Percentiles rank a stretch among this genome's conserved stretches.
phyloP scores from a whole-genome alignment of 2,329 filamentous ascomycete genomes.

The Fusarium sp. region DNA sequence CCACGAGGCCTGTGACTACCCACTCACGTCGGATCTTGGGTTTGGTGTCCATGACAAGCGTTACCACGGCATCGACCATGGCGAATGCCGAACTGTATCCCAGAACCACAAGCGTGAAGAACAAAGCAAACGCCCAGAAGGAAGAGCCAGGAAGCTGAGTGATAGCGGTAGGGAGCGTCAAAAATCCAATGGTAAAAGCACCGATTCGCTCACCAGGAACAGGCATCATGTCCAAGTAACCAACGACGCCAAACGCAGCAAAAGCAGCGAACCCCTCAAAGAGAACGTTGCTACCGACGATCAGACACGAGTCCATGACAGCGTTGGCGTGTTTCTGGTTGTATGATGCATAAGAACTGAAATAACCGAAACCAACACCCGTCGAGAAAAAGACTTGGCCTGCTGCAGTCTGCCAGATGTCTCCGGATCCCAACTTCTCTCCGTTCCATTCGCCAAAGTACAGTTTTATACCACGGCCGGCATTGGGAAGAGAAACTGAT shows the following conservation, averaged over 20 bases:
- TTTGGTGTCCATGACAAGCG: constrained; percentile 63
- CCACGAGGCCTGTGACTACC: constrained; percentile 61
- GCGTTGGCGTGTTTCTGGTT: constrained; percentile 68
- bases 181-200: constrained; percentile 67
- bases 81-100: constrained; percentile 69
- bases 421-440: constrained; percentile 60
- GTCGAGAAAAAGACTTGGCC: constrained; percentile 71
- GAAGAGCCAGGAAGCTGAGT: constrained; percentile 67
- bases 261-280: constrained; percentile 66
- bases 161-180: constrained; percentile 67
- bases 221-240: constrained; percentile 54
- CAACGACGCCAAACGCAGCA: constrained; percentile 66
- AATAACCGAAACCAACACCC: constrained; percentile 68
- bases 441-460: constrained; percentile 60
- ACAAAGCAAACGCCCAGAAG: constrained; percentile 68
- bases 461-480: constrained; percentile 61
- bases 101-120: constrained; percentile 68
- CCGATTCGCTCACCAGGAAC: constrained; percentile 57
- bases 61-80: constrained; percentile 68
- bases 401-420: constrained; percentile 69
- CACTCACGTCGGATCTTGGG: constrained; percentile 49
- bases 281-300: constrained; percentile 65
- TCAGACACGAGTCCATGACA: constrained; percentile 67
- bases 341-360: constrained; percentile 68
- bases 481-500: constrained; percentile 64